These are phyloP conservation scores for Russula olivacea DNA, from an alignment of 768 basidiomycete species.

Conservation along the genomic window DNA sequence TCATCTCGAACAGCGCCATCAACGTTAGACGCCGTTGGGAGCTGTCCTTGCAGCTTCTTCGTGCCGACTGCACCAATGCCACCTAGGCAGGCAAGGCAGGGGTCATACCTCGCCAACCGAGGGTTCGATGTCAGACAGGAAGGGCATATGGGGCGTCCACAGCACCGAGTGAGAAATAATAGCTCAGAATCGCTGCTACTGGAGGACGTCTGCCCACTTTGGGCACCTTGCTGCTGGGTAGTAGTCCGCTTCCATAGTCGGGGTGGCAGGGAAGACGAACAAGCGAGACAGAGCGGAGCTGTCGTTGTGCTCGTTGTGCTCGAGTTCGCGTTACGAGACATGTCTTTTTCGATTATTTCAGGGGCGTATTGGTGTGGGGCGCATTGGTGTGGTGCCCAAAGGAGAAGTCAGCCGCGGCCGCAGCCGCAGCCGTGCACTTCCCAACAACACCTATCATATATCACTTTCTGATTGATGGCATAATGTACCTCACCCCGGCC, in stretches of 20 bases:
- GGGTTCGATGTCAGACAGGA: constrained; percentile 54
- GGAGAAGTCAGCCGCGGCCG: too few species aligned
- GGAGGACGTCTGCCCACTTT: not conserved
- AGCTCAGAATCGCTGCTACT: not conserved
- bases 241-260: constrained; percentile 20
- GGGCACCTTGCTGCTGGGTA: not conserved
- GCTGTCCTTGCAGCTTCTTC: constrained; percentile 18
- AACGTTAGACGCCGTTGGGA: constrained; percentile 33
- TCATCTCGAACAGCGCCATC: constrained; percentile 55
- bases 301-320: not conserved
- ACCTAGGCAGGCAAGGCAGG: constrained; percentile 63
- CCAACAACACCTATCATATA: too few species aligned
- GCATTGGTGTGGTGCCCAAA: too few species aligned
- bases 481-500: too few species aligned
- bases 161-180: constrained; percentile 56
- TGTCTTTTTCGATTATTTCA: not conserved
- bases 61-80: constrained; percentile 42
- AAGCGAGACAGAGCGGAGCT: constrained; percentile 48
- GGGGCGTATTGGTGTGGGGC: too few species aligned
- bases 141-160: constrained; percentile 58
- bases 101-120: constrained; percentile 60
- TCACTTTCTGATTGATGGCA: too few species aligned
- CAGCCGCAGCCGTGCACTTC: too few species aligned
- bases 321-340: not conserved
- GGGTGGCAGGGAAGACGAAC: constrained; percentile 53